Evolutionary conservation across 768 basidiomycete species (phyloP), one percentile per base, ranked within the genome.

Genomic region (Naganishia friedmannii): DNA sequence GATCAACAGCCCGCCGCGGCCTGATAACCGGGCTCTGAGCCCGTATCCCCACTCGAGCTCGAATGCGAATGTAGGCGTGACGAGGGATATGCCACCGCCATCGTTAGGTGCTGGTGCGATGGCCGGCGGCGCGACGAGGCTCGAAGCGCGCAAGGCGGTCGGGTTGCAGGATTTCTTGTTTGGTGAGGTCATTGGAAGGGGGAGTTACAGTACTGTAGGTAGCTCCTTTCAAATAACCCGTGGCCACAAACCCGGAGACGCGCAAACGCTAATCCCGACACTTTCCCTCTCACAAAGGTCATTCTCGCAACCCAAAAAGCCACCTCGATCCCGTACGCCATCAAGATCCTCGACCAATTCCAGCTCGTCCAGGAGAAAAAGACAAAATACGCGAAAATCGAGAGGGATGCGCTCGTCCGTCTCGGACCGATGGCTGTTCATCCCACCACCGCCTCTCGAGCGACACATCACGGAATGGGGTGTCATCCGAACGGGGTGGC

Each of bases 331-430:
- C 10, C 74, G 48, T 82, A 78, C 66, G 81, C 81, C 39, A 77
- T 82, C 75, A 82, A 82, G 53, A 81, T 82, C 70, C 79, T 82
- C 72, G 79, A 81, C 63, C 80, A 82, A 67, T 76, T 76, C 45
- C 81, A 82, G 46, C 77, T 82, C 28, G 73, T 81, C 26, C 75
- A 76, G 32, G 78, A 82, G 75, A 79, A 80, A 65, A 82, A 82
- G 72, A 77, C 75, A 10, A 80, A 80, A 66, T 82, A 82, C 71
- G 81, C 81, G 5, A 76, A 77, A 72, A 77, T 82, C 53, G 81
- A 82, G 66, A 73, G 79, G 6, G 81, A 82, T 48, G 80, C 81
- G 15, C 69, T 82, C 19, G 77, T 81, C 21, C 71, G 78, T 17
- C 74, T 82, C 7, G 74, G 75, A 5, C 78, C 79, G 45, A 73